Percentiles rank a stretch among this genome's conserved stretches.
Evolutionary conservation across 2,329 filamentous ascomycete species (phyloP).

Genomic region (Fusarium sp.): DNA sequence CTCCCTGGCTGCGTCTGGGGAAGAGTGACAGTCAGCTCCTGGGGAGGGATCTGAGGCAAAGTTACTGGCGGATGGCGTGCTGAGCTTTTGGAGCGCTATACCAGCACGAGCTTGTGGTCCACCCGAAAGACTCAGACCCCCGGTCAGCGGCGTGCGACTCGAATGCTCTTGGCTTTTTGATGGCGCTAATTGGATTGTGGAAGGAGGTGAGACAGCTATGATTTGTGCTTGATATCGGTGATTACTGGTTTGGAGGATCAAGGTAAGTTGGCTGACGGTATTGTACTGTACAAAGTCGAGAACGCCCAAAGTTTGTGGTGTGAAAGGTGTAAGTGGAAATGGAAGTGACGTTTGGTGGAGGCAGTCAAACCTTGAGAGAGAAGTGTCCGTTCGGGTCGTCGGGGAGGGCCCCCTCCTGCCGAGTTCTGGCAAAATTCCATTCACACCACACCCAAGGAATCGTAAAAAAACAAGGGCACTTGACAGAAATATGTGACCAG

Average conservation of each 20-base stretch:
- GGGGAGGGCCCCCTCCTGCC: conserved; percentile 39
- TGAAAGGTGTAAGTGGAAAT: conserved; percentile 28
- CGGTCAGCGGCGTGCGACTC: conserved; percentile 39
- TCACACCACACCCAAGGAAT: background rate
- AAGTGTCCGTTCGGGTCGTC: conserved; percentile 46
- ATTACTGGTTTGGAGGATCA: conserved; percentile 3
- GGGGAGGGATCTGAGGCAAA: conserved; percentile 49
- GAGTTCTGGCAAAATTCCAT: conserved; percentile 23
- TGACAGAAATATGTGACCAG: too few species aligned
- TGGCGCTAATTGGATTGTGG: conserved; percentile 37
- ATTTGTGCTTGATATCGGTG: conserved; percentile 33
- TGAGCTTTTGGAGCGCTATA: conserved; percentile 39
- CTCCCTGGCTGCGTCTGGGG: conserved; percentile 42
- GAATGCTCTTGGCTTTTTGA: conserved; percentile 24
- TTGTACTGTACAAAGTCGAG: conserved; percentile 3
- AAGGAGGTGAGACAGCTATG: conserved; percentile 28
- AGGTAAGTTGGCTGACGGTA: conserved; percentile 12
- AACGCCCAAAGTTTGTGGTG: conserved; percentile 18
- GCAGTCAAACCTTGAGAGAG: conserved; percentile 24
- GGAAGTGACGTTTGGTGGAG: conserved; percentile 41
- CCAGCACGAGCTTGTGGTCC: conserved; percentile 40
- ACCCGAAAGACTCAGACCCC: conserved; percentile 41
- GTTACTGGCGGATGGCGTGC: conserved; percentile 51
- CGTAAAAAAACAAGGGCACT: too few species aligned
- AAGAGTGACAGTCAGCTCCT: conserved; percentile 36